Percentiles rank a stretch among this genome's conserved stretches.
phyloP scores from a whole-genome alignment of 108 stramenopile genomes.

The Cyclotella baltica region DNA sequence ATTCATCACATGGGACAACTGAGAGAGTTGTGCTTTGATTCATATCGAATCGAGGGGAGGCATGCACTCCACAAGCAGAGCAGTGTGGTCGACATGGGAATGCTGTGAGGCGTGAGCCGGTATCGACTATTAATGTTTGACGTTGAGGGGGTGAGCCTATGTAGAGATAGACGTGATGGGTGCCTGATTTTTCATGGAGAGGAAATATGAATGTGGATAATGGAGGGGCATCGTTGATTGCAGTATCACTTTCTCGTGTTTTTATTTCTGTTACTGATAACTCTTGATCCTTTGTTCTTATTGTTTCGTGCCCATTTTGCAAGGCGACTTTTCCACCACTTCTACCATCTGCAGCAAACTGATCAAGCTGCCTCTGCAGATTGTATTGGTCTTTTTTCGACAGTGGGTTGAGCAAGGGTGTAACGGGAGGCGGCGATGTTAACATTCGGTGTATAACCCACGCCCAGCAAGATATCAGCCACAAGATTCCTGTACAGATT shows the following conservation, averaged over 20 bases:
- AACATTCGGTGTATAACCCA: background rate
- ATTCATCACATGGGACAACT: constrained; percentile 42
- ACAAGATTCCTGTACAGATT: background rate
- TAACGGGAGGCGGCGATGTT: background rate
- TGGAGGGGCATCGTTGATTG: constrained; percentile 18
- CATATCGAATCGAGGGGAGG: constrained; percentile 54
- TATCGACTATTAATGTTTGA: constrained; percentile 95
- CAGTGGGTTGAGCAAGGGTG: background rate
- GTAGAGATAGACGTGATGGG: constrained; percentile 90
- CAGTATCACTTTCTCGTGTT: background rate
- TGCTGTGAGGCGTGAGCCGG: constrained; percentile 90
- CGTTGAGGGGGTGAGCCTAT: constrained; percentile 93
- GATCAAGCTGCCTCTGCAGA: background rate
- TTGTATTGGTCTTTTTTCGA: background rate
- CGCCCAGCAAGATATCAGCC: background rate
- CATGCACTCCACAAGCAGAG: constrained; percentile 70
- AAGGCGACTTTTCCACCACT: background rate
- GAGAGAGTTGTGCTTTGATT: constrained; percentile 31
- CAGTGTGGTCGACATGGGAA: constrained; percentile 90
- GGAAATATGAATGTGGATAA: constrained; percentile 51
- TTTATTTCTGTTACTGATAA: background rate
- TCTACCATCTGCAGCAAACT: background rate
- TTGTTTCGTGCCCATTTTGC: background rate
- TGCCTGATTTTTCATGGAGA: constrained; percentile 76
- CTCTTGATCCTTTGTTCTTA: background rate